Evolutionary conservation across 257 asterid species (phyloP), one percentile per base, ranked within the genome.

Genomic region (Osmanthus fragrans): DNA sequence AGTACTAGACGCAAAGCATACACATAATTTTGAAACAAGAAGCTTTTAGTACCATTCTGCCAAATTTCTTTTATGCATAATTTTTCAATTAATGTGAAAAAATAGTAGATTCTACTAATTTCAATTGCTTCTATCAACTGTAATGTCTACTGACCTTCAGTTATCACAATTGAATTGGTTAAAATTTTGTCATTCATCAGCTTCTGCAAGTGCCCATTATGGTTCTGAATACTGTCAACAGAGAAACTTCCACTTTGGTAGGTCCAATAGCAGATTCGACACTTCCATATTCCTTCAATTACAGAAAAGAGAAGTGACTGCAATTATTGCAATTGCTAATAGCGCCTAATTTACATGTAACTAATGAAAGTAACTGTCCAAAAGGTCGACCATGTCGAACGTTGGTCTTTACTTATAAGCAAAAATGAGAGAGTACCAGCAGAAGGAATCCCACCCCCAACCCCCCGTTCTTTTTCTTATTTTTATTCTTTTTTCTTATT

Each of bases 241-340:
- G 81, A 73, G 80, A 86, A 81, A 86, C 85, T 85, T 82, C 90
- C 90, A 83, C 87, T 85, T 85, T 83, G 79, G 79, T 89, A 82
- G 73, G 86, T 88, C 98, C 97, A 92, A 84, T 85, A 40, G 97
- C 97, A 94, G 91, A 87, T 76, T 86, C 88, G 90, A 89, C 97
- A 94, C 88, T 92, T 94, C 98, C 98, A 94, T 82, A 81, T 79
- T 85, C 97, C 98, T 92, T 94, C 94, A 89, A 86, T 84, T 81
- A 91, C 56, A 85, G 80, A 86, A 74, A 79, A 80, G 65, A 78
- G 42, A 65, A 70, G 78, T 84, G 87, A 81, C 74, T 83, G 85
- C 86, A 85, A 80, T 82, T 74, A 33, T 11, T 29, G 42, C 68
- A 67, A 83, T 80, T 83, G 84, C 88, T 77, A 64, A 70, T 80